Conservation (phyloP, 2,329 filamentous ascomycete species). For the Huntiella bhutanensis region DNA sequence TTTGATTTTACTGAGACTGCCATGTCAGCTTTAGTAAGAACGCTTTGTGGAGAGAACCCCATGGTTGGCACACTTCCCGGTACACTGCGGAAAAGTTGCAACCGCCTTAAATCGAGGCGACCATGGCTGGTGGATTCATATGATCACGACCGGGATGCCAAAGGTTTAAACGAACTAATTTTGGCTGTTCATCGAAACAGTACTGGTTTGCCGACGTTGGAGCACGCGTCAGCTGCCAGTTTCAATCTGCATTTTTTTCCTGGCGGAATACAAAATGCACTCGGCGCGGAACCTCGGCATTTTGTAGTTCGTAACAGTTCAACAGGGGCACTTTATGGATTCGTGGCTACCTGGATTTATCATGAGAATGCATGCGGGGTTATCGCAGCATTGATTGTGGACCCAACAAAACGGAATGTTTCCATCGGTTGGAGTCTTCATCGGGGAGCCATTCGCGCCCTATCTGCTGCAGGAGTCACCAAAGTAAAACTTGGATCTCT, state of each 20-base stretch:
- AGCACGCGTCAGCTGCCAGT: slow-evolving; percentile 49
- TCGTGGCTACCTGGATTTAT: slow-evolving; percentile 58
- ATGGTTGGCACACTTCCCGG: slow-evolving; percentile 44
- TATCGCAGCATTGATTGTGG: slow-evolving; percentile 75
- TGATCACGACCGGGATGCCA: slow-evolving; percentile 56
- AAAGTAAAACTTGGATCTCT: slow-evolving; percentile 65
- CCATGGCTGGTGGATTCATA: slow-evolving; percentile 90
- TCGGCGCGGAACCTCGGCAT: slow-evolving; percentile 26
- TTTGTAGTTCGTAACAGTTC: slow-evolving; percentile 90
- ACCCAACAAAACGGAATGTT: slow-evolving; percentile 66
- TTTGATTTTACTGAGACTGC: slow-evolving; percentile 94
- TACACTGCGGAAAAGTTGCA: slow-evolving; percentile 71
- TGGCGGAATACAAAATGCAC: slow-evolving; percentile 22
- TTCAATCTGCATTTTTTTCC: slow-evolving; percentile 41
- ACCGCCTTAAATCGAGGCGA: slow-evolving; percentile 71
- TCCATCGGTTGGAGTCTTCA: slow-evolving; percentile 84
- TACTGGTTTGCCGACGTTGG: slow-evolving; percentile 48
- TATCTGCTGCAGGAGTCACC: slow-evolving; percentile 50
- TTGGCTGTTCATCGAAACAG: slow-evolving; percentile 48
- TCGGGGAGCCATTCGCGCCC: slow-evolving; percentile 58
- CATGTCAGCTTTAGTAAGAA: slow-evolving; percentile 64
- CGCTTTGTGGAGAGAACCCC: slow-evolving; percentile 57
- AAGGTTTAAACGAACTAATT: slow-evolving; percentile 58
- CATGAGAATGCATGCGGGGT: slow-evolving; percentile 54
- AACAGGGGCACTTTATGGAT: slow-evolving; percentile 78